Evolutionary conservation across 140 eudicot genomes (phyloP), one percentile per base, ranked within the genome.

Genomic region (Stevia rebaudiana): DNA sequence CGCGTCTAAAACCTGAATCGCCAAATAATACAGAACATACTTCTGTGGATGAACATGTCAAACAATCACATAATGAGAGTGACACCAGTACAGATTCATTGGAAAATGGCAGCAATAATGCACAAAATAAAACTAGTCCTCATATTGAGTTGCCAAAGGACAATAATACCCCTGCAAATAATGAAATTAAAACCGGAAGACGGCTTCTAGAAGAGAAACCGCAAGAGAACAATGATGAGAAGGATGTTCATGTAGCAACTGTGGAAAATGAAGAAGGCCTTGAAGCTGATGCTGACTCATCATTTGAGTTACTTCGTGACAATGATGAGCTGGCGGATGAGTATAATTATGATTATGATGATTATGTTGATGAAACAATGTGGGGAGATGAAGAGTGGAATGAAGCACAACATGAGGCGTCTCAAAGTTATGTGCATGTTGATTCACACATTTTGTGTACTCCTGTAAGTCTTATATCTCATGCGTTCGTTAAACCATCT

Each of bases 311-410:
- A 74, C 82, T 92, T 40, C 90, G 95, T 69, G 95, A 88, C 50
- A 82, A 37, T 68, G 96, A 92, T 77, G 98, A 92, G 81, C 71
- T 92, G 76, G 96, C 86, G 3, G 98, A 92, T 80, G 95, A 92
- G 80, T 92, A 92, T 79, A 92, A 77, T 71, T 92, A 92, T 76
- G 98, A 92, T 21, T 92, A 92, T 74, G 98, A 92, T 66, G 98
- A 92, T 81, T 88, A 92, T 74, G 94, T 88, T 50, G 96, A 92
- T 79, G 96, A 92, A 56, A 50, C 66, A 28, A 75, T 83, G 96
- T 92, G 98, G 98, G 96, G 96, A 46, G 98, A 92, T 63, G 96
- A 92, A 77, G 96, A 88, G 72, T 92, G 95, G 94, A 76, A 76
- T 15, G 98, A 92, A 80, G 71, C 89, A 69, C 83, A 81, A 51